Base-by-base conservation (phyloP, 768 basidiomycete species). In the Suillus subalutaceus region DNA sequence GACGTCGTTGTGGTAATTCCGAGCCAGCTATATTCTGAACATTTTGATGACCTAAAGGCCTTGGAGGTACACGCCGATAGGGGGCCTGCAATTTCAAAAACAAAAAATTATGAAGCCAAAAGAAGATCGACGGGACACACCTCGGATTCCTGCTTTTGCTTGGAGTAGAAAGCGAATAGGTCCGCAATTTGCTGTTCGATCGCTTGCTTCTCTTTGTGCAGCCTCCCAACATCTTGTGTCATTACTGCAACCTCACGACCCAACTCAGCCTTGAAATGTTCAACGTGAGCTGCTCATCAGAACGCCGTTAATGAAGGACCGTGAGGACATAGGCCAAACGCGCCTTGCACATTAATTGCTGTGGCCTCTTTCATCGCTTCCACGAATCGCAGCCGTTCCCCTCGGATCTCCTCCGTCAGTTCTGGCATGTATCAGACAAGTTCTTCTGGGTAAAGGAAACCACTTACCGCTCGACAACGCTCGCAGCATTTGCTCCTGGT, bases 321-420 rank as follows among this genome's bases (percentile, higher is more conserved):
- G 3, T 20, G 52, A 52, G 4, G 38, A 38, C 4, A 8, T n/a
- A 57, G 43, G 57, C 41, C 10, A 38, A 18, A 66, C 80, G 73
- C 76, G 91, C 92, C 80, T 75, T 92, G 89, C 3, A 96, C 88
- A 68, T 96, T 95, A 70, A 96, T 92, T 2, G 88, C 87, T 0
- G 94, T 96, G 1, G 93, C 94, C 70, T 94, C 91, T 74, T 92
- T 92, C 94, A 96, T 96, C n/a, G 94, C 93, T 71, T 96, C 94
- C 6, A 96, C 92, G 71, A 96, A 96, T 7, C 92, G 83, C 63
- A 96, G 78, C 57, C 93, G 79, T 77, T 96, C 94, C 1, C 94
- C 93, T 62, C 90, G 88, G 63, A 96, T 95, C 70, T 96, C 94
- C 64, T 86, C 84, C 4, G 90, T 89, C 26, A 96, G 83, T 73